Conservation (phyloP, 495 filamentous ascomycete species). For the Geopyxis carbonaria region DNA sequence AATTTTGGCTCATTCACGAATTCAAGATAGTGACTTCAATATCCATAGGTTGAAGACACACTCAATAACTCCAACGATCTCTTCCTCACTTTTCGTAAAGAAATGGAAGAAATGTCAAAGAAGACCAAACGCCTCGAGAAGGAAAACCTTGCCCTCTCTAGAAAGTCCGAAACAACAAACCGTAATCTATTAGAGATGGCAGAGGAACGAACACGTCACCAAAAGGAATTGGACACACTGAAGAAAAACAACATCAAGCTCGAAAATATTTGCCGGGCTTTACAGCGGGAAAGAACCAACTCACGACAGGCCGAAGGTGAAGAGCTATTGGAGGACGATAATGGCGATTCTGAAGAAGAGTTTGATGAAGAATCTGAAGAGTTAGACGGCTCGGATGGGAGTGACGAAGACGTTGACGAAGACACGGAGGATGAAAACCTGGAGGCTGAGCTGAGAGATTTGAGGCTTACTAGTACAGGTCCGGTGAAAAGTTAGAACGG, state of each 20-base stretch:
- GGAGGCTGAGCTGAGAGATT: no score
- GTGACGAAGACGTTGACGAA: slow-evolving; percentile 19
- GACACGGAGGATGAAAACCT: slow-evolving; percentile 16
- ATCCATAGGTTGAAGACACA: slow-evolving; percentile 80
- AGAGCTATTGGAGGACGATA: slow-evolving; percentile 31
- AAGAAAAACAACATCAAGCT: slow-evolving; percentile 84
- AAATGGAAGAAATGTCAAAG: slow-evolving; percentile 99
- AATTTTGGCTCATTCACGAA: not conserved
- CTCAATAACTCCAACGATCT: slow-evolving; percentile 97
- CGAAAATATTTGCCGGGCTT: slow-evolving; percentile 47
- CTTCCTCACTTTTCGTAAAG: slow-evolving; percentile 93
- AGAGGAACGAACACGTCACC: slow-evolving; percentile 70
- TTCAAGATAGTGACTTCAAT: slow-evolving; percentile 1
- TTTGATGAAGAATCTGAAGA: slow-evolving; percentile 62
- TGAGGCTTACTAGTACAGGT: no score
- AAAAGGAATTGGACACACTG: slow-evolving; percentile 62
- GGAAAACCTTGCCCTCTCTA: slow-evolving; percentile 77
- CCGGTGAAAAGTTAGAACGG: no score
- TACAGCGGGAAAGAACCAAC: slow-evolving; percentile 22
- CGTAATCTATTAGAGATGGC: slow-evolving; percentile 96
- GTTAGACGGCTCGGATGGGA: slow-evolving; percentile 32
- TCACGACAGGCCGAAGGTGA: slow-evolving; percentile 33
- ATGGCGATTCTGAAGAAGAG: slow-evolving; percentile 56
- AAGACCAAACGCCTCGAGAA: slow-evolving; percentile 96
- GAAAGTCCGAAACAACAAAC: slow-evolving; percentile 86